These are phyloP conservation scores for Mrakia blollopis DNA, from an alignment of 768 basidiomycete species.

Conservation along the genomic window DNA sequence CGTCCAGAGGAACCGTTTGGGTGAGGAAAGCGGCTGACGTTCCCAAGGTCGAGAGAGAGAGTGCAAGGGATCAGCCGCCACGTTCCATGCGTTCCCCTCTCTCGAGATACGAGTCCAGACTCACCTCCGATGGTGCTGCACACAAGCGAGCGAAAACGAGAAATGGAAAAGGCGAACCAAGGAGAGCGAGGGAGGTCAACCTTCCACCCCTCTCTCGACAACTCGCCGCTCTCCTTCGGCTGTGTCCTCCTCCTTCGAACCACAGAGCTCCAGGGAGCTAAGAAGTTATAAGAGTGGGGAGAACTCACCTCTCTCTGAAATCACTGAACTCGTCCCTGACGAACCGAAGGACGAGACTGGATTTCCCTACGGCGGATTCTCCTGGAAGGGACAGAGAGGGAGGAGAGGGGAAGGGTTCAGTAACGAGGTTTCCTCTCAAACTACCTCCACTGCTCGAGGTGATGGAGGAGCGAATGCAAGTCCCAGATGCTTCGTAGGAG, in stretches of 20 bases:
- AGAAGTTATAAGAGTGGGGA: not conserved
- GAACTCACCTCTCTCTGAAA: conserved; percentile 40
- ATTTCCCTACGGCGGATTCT: conserved; percentile 95
- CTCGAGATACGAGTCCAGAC: too few species aligned
- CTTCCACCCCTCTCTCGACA: not conserved
- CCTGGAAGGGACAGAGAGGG: conserved; percentile 52
- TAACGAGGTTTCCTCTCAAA: too few species aligned
- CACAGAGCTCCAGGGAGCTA: not conserved
- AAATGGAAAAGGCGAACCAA: too few species aligned
- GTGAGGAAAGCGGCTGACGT: conserved; percentile 86
- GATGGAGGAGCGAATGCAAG: too few species aligned
- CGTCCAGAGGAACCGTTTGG: conserved; percentile 88
- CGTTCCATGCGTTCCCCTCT: too few species aligned
- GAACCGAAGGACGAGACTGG: conserved; percentile 86
- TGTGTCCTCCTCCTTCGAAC: not conserved
- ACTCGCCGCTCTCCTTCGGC: not conserved
- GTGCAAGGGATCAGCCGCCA: too few species aligned
- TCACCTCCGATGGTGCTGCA: conserved; percentile 28
- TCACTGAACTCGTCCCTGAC: conserved; percentile 58
- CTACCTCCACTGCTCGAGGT: too few species aligned
- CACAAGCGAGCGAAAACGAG: conserved; percentile 33
- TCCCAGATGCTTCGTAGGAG: too few species aligned
- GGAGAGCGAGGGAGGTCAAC: not conserved
- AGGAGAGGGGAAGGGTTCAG: not conserved
- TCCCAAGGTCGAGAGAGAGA: too few species aligned